Evolutionary conservation across 345 rosid genomes (phyloP).

Genomic region (Salix dunnii): DNA sequence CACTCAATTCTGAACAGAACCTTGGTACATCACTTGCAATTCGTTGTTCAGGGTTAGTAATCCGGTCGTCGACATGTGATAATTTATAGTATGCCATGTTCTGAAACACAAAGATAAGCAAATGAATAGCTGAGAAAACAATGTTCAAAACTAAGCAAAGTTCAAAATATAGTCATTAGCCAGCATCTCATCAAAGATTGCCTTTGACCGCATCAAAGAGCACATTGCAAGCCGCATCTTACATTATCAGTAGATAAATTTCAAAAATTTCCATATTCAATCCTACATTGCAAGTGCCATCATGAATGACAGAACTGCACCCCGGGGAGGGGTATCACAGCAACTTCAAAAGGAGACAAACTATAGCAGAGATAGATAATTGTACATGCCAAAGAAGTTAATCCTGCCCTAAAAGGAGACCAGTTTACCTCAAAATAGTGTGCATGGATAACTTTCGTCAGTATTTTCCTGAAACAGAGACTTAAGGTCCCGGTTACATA

Average conservation of each 20-base stretch:
- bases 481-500: constrained; percentile 84
- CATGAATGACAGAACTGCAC: neutral
- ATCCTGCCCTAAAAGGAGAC: neutral
- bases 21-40: constrained; percentile 96
- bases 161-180: neutral
- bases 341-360: neutral
- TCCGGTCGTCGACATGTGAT: constrained; percentile 92
- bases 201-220: neutral
- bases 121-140: neutral
- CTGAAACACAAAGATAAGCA: constrained; percentile 42
- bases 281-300: neutral
- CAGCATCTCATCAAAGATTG: neutral
- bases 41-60: constrained; percentile 87
- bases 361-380: neutral
- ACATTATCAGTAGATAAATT: neutral
- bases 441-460: constrained; percentile 83
- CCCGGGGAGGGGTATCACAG: neutral
- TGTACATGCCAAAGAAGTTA: neutral
- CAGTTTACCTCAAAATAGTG: constrained; percentile 78
- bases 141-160: neutral
- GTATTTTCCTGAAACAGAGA: constrained; percentile 79
- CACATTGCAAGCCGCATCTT: neutral
- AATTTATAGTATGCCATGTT: constrained; percentile 97
- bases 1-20: constrained; percentile 94
- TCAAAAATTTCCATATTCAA: neutral